Evolutionary conservation across 2,329 filamentous ascomycete species (phyloP).

Genomic region (Didymella keratinophila): DNA sequence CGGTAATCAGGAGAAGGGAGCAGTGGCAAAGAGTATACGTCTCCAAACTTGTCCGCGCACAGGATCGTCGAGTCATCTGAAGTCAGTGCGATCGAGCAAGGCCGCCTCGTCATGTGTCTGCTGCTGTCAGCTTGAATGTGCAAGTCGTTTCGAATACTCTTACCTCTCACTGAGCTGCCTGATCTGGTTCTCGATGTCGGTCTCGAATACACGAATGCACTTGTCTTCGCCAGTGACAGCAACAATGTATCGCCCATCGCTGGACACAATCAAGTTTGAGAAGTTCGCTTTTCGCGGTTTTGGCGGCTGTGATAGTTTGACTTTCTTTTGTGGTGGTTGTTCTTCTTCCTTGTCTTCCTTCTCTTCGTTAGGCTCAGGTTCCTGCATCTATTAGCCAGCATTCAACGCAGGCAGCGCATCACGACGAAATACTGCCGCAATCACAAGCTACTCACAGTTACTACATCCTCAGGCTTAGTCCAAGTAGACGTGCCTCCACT

Average conservation of each 20-base stretch:
- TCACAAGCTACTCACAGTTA: conserved; percentile 35
- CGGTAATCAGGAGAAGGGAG: conserved; percentile 54
- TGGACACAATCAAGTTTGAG: conserved; percentile 70
- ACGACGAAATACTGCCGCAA: background rate
- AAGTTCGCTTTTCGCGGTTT: conserved; percentile 65
- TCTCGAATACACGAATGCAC: conserved; percentile 80
- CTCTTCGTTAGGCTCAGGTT: conserved; percentile 16
- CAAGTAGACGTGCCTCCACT: conserved; percentile 42
- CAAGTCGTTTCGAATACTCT: conserved; percentile 8
- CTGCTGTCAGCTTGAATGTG: conserved; percentile 21
- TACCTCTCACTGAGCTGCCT: conserved; percentile 77
- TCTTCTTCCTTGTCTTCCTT: conserved; percentile 42
- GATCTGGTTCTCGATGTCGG: conserved; percentile 68
- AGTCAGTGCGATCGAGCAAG: conserved; percentile 76
- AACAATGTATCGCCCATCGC: conserved; percentile 72
- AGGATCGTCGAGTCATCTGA: conserved; percentile 76
- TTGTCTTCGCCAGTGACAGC: conserved; percentile 93
- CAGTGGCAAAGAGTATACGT: conserved; percentile 89
- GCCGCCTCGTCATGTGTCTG: conserved; percentile 88
- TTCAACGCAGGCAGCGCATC: background rate
- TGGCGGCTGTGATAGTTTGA: conserved; percentile 47
- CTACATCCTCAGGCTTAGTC: conserved; percentile 33
- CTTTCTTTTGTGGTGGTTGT: conserved; percentile 53
- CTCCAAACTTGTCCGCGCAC: conserved; percentile 93
- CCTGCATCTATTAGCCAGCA: conserved; percentile 30